These are phyloP conservation scores for Henningerozyma blattae DNA, from an alignment of 805 yeast genomes.

Conservation along the genomic window DNA sequence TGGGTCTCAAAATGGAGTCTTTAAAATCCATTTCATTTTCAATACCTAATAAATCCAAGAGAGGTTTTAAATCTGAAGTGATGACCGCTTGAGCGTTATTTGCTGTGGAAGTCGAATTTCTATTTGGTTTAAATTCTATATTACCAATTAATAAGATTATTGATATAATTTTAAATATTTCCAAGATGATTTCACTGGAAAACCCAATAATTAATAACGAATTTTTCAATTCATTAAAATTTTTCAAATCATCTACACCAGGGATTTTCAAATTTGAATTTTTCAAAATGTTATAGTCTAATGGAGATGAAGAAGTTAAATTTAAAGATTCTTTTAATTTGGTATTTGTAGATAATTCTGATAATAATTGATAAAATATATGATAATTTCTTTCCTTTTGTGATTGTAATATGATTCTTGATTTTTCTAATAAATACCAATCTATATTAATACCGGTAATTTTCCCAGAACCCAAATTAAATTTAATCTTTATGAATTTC, in stretches of 20 bases:
- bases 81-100: slow-evolving; percentile 58
- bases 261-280: slow-evolving; percentile 46
- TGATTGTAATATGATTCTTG: slow-evolving; percentile 76
- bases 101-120: slow-evolving; percentile 20
- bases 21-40: slow-evolving; percentile 32
- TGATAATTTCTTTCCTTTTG: slow-evolving; percentile 82
- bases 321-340: slow-evolving; percentile 27
- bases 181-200: slow-evolving; percentile 36
- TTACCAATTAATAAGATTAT: slow-evolving; percentile 79
- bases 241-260: slow-evolving; percentile 55
- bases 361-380: slow-evolving; percentile 75
- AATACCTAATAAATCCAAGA: slow-evolving; percentile 56
- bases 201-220: slow-evolving; percentile 74
- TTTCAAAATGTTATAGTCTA: slow-evolving; percentile 36
- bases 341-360: slow-evolving; percentile 43
- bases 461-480: slow-evolving; percentile 45
- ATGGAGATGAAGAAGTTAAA: slow-evolving; percentile 24
- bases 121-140: slow-evolving; percentile 53
- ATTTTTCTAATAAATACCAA: slow-evolving; percentile 88
- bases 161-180: slow-evolving; percentile 58
- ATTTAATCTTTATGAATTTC: slow-evolving; percentile 81
- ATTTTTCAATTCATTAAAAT: slow-evolving; percentile 46
- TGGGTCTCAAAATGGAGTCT: slow-evolving; percentile 59
- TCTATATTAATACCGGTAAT: slow-evolving; percentile 87
- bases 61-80: slow-evolving; percentile 28